Conservation (phyloP, 306 rosid species). For the Carpinus viminea region DNA sequence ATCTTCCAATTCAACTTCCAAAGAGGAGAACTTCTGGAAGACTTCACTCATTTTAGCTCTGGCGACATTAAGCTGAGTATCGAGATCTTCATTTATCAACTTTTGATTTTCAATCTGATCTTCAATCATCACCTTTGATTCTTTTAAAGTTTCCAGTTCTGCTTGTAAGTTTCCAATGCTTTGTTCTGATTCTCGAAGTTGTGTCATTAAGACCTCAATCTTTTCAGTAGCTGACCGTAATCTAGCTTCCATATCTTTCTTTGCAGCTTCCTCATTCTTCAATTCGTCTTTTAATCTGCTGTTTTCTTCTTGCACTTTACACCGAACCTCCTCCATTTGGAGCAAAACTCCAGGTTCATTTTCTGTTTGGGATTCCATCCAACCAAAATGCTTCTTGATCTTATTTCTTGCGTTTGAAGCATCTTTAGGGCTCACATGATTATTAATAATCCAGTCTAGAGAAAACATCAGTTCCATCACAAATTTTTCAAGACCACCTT, state of each 20-base stretch:
- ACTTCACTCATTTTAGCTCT: slow-evolving; percentile 51
- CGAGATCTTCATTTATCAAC: slow-evolving; percentile 67
- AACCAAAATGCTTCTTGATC: slow-evolving; percentile 66
- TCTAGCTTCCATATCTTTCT: slow-evolving; percentile 52
- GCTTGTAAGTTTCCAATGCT: slow-evolving; percentile 51
- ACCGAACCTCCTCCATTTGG: slow-evolving; percentile 28
- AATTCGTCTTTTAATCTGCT: slow-evolving; percentile 53
- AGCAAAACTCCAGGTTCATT: slow-evolving; percentile 24
- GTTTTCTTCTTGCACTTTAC: slow-evolving; percentile 47
- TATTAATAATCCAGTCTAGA: slow-evolving; percentile 63
- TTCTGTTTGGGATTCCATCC: slow-evolving; percentile 31
- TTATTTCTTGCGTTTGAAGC: slow-evolving; percentile 52
- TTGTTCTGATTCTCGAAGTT: slow-evolving; percentile 65
- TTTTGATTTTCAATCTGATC: slow-evolving; percentile 59
- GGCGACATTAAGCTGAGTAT: slow-evolving; percentile 59
- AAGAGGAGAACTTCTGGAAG: slow-evolving; percentile 62
- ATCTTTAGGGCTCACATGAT: slow-evolving; percentile 46
- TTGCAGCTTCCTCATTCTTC: slow-evolving; percentile 41
- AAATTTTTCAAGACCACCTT: slow-evolving; percentile 49
- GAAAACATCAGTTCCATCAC: slow-evolving; percentile 53
- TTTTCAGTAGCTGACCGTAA: slow-evolving; percentile 39
- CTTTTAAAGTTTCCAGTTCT: slow-evolving; percentile 46
- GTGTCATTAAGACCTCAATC: slow-evolving; percentile 44
- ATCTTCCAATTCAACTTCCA: slow-evolving; percentile 74
- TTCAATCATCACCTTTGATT: slow-evolving; percentile 48